These are phyloP conservation scores for Cytospora paraplurivora DNA, from an alignment of 2,329 filamentous ascomycete species.

Conservation along the genomic window DNA sequence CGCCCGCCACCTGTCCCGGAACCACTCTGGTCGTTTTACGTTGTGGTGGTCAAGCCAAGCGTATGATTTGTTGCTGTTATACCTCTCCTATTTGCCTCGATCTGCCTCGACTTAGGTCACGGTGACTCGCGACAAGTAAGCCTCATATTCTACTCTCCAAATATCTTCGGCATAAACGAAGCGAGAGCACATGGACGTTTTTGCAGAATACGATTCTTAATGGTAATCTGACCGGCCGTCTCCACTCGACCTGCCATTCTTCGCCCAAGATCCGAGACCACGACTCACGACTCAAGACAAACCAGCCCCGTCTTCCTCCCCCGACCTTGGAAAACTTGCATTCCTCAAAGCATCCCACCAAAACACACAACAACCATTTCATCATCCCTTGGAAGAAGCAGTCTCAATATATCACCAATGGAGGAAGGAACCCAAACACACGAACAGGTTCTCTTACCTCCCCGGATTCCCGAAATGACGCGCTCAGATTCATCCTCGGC, in stretches of 20 bases:
- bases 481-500: constrained; percentile 41
- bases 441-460: constrained; percentile 19
- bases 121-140: neutral
- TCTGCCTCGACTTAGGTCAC: neutral
- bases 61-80: neutral
- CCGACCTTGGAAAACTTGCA: constrained; percentile 17
- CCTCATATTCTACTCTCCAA: neutral
- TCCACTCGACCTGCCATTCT: constrained; percentile 27
- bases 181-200: constrained; percentile 11
- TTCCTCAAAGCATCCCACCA: constrained; percentile 6
- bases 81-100: neutral
- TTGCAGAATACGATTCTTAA: constrained; percentile 22
- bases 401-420: constrained; percentile 9
- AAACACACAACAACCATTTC: neutral
- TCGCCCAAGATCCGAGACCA: constrained; percentile 29
- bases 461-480: constrained; percentile 32
- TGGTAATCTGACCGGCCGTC: constrained; percentile 23
- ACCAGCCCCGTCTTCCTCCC: constrained; percentile 12
- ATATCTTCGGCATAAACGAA: constrained; percentile 8
- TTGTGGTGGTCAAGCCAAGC: constrained; percentile 7
- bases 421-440: constrained; percentile 22
- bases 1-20: constrained; percentile 16
- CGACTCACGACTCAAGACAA: constrained; percentile 28
- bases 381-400: constrained; percentile 5
- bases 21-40: constrained; percentile 14